These are phyloP conservation scores for Mortierella polycephala DNA, from an alignment of 371 early-diverging fungal genomes.

Conservation along the genomic window DNA sequence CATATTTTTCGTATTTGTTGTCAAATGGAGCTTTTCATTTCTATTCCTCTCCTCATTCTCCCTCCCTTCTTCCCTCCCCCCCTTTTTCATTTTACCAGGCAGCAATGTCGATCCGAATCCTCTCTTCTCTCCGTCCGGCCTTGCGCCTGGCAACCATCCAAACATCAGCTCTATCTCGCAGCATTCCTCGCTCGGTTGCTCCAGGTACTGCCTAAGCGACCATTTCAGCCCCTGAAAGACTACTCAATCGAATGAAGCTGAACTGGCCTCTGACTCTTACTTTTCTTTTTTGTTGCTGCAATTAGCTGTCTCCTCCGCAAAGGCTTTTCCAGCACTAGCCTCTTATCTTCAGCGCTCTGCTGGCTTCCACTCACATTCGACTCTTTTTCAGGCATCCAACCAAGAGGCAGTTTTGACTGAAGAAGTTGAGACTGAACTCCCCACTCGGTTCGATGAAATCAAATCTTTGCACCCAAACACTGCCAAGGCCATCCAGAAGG, in stretches of 20 bases:
- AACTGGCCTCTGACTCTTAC: background rate
- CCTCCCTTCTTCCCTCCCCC: slow-evolving; percentile 1
- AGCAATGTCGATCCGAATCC: slow-evolving; percentile 28
- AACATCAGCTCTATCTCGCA: slow-evolving; percentile 13
- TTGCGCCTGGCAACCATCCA: slow-evolving; percentile 27
- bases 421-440: slow-evolving; percentile 53
- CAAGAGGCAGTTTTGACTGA: slow-evolving; percentile 21
- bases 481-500: slow-evolving; percentile 68
- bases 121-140: slow-evolving; percentile 37
- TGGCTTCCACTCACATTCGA: slow-evolving; percentile 33
- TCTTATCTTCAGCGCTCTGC: slow-evolving; percentile 37
- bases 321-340: slow-evolving; percentile 38
- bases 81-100: background rate
- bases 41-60: background rate
- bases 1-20: background rate
- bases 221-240: background rate
- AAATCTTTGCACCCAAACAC: slow-evolving; percentile 63
- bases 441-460: slow-evolving; percentile 69
- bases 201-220: slow-evolving; percentile 14
- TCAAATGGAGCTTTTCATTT: background rate
- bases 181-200: slow-evolving; percentile 20
- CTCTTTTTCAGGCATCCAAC: slow-evolving; percentile 20
- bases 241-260: background rate
- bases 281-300: background rate
- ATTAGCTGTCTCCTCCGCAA: slow-evolving; percentile 19